Conservation (phyloP, 2,329 filamentous ascomycete genomes). For the Diaporthe aspalathi region DNA sequence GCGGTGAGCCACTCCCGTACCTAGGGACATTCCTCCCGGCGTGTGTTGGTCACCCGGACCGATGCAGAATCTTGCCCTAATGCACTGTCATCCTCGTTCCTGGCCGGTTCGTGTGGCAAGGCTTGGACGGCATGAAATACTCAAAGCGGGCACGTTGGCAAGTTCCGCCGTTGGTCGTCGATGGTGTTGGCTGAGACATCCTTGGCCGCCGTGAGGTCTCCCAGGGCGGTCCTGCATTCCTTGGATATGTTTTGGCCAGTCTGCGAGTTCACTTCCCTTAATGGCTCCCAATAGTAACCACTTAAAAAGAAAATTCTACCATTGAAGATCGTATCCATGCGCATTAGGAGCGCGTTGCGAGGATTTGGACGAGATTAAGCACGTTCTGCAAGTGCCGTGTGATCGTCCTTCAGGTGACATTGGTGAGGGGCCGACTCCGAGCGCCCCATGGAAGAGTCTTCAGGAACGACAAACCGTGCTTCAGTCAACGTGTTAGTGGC, state of each 20-base stretch:
- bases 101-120: neutral
- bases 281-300: neutral
- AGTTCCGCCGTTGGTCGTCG: neutral
- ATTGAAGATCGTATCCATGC: neutral
- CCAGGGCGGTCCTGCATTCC: neutral
- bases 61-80: neutral
- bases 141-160: neutral
- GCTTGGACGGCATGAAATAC: neutral
- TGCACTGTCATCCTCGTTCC: neutral
- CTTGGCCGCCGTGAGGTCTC: neutral
- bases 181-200: neutral
- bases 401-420: slow-evolving; percentile 10
- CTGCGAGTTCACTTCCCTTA: neutral
- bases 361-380: neutral
- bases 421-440: neutral
- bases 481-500: neutral
- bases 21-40: neutral
- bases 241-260: neutral
- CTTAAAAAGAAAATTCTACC: neutral
- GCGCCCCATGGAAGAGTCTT: neutral
- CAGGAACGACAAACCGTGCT: neutral
- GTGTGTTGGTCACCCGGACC: neutral
- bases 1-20: neutral
- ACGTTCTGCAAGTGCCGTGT: neutral
- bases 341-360: neutral